Conservation (phyloP, 495 filamentous ascomycete species). For the Tuber brumale region DNA sequence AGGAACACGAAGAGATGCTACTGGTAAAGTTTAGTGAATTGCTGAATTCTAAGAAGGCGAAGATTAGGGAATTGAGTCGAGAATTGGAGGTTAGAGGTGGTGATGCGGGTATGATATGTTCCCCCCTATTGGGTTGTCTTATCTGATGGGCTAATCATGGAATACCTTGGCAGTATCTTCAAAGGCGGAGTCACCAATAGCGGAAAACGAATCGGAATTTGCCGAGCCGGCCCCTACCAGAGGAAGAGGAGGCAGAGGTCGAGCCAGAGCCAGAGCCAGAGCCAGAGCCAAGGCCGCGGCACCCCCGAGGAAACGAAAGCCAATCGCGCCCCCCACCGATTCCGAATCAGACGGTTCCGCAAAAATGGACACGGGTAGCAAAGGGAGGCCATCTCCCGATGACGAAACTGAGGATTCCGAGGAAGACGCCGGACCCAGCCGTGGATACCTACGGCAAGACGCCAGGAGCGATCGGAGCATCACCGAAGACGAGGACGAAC, state of each 20-base stretch:
- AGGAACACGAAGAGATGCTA: constrained; percentile 43
- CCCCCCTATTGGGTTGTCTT: not conserved
- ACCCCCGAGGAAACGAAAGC: constrained; percentile 27
- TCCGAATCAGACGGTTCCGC: constrained; percentile 33
- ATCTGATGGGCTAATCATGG: not conserved
- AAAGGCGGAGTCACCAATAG: not conserved
- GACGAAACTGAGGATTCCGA: constrained; percentile 24
- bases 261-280: constrained; percentile 8
- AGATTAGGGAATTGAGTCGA: constrained; percentile 34
- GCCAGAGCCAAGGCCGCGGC: constrained; percentile 13
- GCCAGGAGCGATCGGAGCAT: constrained; percentile 35
- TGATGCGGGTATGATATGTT: not conserved
- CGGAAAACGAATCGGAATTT: not conserved
- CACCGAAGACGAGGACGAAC: constrained; percentile 41
- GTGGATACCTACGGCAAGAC: constrained; percentile 23
- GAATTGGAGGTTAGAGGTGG: constrained; percentile 14
- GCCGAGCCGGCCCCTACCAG: not conserved
- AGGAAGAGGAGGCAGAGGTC: not conserved
- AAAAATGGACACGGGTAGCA: constrained; percentile 33
- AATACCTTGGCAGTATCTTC: not conserved
- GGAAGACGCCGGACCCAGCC: constrained; percentile 2
- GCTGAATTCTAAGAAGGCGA: constrained; percentile 37
- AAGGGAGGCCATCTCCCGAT: constrained; percentile 15
- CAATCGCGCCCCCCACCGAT: constrained; percentile 14
- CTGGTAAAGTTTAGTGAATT: constrained; percentile 41